Evolutionary conservation across 345 rosid genomes (phyloP), one percentile per base, ranked within the genome.

Genomic region (Hypericum androsaemum): DNA sequence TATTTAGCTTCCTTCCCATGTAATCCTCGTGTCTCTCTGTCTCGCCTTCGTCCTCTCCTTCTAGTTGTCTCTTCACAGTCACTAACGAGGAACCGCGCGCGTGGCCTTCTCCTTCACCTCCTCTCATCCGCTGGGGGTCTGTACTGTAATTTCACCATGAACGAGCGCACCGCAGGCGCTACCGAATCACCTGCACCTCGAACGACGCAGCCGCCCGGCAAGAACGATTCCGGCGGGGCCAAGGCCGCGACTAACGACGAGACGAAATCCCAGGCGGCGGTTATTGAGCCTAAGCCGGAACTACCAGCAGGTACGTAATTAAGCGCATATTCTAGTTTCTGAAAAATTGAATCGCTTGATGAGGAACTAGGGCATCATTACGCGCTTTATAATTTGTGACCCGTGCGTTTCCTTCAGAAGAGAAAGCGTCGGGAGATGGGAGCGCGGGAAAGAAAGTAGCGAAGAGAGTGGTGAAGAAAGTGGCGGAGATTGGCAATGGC

Each of bases 151-250:
- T 38, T 11, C 8, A 47, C 41, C 37, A 77, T 77, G 85, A 74
- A 59, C 61, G 59, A 70, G 7, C 65, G 71, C 52, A 80, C 66
- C 39, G 48, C 60, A 8, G 71, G 53, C 12, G 14, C 60, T 12
- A 9, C 58, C 7, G 65, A 66, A 50, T 11, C 69, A 55, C 59
- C 53, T 42, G 35, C 72, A 16, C 17, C 60, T 7, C 66, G 41
- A 40, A 73, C 17, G 58, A 66, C 77, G 65, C n/a, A n/a, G n/a
- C 61, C 64, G 67, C 66, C 72, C 64, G 60, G 39, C 39, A 77
- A 59, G 59, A 80, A 77, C 51, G 10, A 60, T 6, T 59, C 63
- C 10, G 15, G 37, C 12, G 61, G 54, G 43, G 15, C 35, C 12
- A 16, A 48, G 45, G 57, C 41, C 0, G 56, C 55, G 47, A 43